phyloP scores from a whole-genome alignment of 2,329 filamentous ascomycete species.

The Aquanectria penicillioides region DNA sequence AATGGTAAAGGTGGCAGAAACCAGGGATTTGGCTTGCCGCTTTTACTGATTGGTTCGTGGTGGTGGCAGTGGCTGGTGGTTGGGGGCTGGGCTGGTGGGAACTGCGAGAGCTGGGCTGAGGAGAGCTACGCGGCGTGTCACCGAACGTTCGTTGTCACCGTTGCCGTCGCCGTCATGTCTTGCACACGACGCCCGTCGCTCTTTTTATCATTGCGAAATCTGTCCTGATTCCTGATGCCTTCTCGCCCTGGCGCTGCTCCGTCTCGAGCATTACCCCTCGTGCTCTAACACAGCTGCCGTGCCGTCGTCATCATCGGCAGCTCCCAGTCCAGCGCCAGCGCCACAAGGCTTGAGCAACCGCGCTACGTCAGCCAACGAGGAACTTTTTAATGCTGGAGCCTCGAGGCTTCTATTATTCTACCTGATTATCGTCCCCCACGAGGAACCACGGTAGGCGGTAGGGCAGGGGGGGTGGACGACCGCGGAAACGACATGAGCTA shows the following conservation, averaged over 20 bases:
- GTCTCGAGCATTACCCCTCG: neutral
- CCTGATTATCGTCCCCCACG: constrained; percentile 27
- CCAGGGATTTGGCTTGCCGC: constrained; percentile 42
- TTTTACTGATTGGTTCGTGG: constrained; percentile 50
- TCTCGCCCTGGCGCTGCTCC: neutral
- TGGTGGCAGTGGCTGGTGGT: constrained; percentile 37
- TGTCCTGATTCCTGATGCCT: constrained; percentile 6
- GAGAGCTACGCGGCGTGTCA: constrained; percentile 13
- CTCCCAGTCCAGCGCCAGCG: constrained; percentile 31
- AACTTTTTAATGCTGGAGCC: constrained; percentile 39
- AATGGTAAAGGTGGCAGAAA: constrained; percentile 36
- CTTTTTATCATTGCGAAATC: constrained; percentile 18
- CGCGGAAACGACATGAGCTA: constrained; percentile 7
- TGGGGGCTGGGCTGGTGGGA: constrained; percentile 31
- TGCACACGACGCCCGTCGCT: neutral
- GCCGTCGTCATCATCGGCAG: constrained; percentile 40
- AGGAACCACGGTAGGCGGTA: constrained; percentile 1
- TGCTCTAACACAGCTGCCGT: neutral
- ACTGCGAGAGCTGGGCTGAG: constrained; percentile 29
- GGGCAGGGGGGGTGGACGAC: neutral
- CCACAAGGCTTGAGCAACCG: constrained; percentile 31
- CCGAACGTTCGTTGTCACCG: constrained; percentile 14
- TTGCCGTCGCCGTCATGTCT: constrained; percentile 14
- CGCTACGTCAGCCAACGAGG: constrained; percentile 38
- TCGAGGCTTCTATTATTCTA: constrained; percentile 38